These are phyloP conservation scores for Strobilomyces confusus DNA, from an alignment of 768 basidiomycete species.

Conservation along the genomic window DNA sequence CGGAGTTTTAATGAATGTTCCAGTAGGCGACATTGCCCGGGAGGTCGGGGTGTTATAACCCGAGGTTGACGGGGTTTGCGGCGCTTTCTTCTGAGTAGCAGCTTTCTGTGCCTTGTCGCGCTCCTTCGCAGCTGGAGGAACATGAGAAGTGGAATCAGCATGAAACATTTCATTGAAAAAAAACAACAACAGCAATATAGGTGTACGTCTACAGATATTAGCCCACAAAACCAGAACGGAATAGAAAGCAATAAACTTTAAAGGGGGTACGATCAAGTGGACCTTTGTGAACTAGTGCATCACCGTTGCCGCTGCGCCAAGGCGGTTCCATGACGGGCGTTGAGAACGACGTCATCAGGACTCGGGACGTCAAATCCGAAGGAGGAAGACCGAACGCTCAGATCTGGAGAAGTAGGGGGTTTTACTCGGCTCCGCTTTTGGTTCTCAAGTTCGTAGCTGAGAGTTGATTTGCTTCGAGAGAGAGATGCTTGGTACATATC, in stretches of 20 bases:
- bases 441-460: constrained; percentile 14
- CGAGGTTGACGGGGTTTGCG: constrained; percentile 34
- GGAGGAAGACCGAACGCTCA: constrained; percentile 31
- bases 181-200: constrained; percentile 26
- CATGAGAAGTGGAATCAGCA: constrained; percentile 36
- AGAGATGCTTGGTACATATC: constrained; percentile 28
- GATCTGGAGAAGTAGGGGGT: constrained; percentile 30
- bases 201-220: constrained; percentile 29
- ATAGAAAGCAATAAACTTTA: constrained; percentile 14
- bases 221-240: constrained; percentile 12
- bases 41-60: constrained; percentile 39
- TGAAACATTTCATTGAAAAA: constrained; percentile 34
- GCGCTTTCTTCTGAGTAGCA: constrained; percentile 40
- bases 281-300: constrained; percentile 5
- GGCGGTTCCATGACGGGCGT: constrained; percentile 73
- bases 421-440: constrained; percentile 8
- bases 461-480: constrained; percentile 29
- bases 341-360: constrained; percentile 86
- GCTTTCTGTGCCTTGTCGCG: constrained; percentile 70
- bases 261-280: neutral
- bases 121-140: constrained; percentile 65
- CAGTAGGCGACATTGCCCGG: constrained; percentile 39
- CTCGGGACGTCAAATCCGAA: constrained; percentile 82
- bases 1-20: constrained; percentile 38
- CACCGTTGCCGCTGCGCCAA: constrained; percentile 39